These are phyloP conservation scores for Berberis thunbergii DNA, from an alignment of 164 flowering plant species.

Conservation along the genomic window DNA sequence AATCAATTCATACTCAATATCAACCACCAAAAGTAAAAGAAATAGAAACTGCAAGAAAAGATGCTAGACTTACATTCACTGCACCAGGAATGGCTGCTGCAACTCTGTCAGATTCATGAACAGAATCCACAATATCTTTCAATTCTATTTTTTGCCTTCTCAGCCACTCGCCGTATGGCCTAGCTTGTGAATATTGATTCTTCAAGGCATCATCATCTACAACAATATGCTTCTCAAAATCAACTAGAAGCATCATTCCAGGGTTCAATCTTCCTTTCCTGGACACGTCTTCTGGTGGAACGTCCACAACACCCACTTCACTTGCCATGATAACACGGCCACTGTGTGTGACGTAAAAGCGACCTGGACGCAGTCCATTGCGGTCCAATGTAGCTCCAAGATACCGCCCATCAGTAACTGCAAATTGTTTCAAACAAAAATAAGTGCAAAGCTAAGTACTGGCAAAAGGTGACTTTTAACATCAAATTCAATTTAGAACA, in stretches of 20 bases:
- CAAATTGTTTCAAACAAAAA: conserved; percentile 11
- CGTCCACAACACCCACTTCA: conserved; percentile 98
- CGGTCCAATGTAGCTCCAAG: conserved; percentile 99
- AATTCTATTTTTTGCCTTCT: conserved; percentile 75
- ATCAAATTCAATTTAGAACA: neutral
- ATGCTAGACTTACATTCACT: conserved; percentile 39
- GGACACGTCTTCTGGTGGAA: conserved; percentile 83
- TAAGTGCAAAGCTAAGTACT: neutral
- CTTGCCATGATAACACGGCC: conserved; percentile 99
- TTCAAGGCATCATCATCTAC: conserved; percentile 97
- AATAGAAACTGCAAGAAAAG: neutral
- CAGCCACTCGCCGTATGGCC: conserved; percentile 97
- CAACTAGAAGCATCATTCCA: conserved; percentile 99
- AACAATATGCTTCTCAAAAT: conserved; percentile 91
- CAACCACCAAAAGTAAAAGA: neutral
- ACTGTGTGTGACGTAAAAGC: conserved; percentile 87
- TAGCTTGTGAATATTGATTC: conserved; percentile 74
- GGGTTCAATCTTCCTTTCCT: conserved; percentile 98
- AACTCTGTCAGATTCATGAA: conserved; percentile 41
- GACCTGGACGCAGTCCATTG: conserved; percentile 97
- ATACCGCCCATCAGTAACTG: conserved; percentile 99
- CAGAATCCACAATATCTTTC: conserved; percentile 65
- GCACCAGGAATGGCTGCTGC: conserved; percentile 69
- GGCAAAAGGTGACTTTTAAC: neutral
- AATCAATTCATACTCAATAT: neutral